Base-by-base conservation (phyloP, 441 rosid species). In the Melianthus villosus region DNA sequence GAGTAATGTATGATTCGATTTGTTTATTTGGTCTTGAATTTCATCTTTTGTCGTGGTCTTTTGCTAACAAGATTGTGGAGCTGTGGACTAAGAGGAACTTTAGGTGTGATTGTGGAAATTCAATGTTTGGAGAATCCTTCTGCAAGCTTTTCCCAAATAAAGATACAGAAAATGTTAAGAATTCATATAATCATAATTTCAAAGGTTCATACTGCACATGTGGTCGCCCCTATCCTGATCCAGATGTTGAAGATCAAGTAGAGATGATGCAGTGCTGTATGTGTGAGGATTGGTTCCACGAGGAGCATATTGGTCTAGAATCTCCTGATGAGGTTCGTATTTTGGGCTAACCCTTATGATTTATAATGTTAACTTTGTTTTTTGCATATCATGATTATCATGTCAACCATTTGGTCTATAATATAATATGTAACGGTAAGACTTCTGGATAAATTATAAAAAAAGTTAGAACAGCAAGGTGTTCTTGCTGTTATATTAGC, bases 211-310 rank as follows among this genome's bases (percentile, higher is more conserved):
- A 83, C 59, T 83, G 97, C 75, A 58, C 68, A 13, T 87, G 97
- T 44, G 58, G 68, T 44, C 67, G 63, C 33, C 92, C 83, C 23
- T 87, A 83, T 62, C 93, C 93, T 38, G 83, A 87, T 57, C 95
- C 95, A 31, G 77, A 71, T 60, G 76, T 57, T 54, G 73, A 83
- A 63, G 93, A 78, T 10, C 97, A 81, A 56, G 81, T 57, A 29
- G 93, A 87, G 68, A 87, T 87, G 97, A 82, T 87, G 46, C 97
- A 83, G 48, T 83, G 97, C 63, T 74, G 91, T 42, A 58, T 76
- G 53, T 87, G 97, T 31, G 97, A 87, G 64, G 97, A 87, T 58
- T 83, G 95, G 97, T 78, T 80, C 60, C 95, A 87, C 8, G 95
- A 78, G 62, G 82, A 76, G 63, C 95, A 87, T 66, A 57, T 87